Percentiles rank a stretch among this genome's conserved stretches.
phyloP scores from a whole-genome alignment of 441 rosid genomes.

The Kokia cookei region DNA sequence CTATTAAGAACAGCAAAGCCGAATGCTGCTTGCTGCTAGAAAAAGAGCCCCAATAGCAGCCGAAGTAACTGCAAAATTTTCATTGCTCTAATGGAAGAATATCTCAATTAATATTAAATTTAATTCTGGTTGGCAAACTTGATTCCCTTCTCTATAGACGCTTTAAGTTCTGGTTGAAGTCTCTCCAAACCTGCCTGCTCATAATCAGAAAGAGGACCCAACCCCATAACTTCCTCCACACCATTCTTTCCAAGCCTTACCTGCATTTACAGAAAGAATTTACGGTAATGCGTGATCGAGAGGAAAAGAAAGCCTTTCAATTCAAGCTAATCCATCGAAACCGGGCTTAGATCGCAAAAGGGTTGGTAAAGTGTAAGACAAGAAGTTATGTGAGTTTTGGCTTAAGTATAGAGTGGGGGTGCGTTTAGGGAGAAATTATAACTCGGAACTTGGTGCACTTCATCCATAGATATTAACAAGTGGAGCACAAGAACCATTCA shows the following conservation, averaged over 20 bases:
- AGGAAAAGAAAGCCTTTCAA: neutral
- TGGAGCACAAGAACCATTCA: neutral
- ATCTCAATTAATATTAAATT: neutral
- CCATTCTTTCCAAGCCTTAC: slow-evolving; percentile 93
- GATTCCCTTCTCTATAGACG: slow-evolving; percentile 89
- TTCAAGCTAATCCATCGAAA: neutral
- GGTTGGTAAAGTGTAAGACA: neutral
- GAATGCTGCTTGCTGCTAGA: neutral
- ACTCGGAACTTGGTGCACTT: neutral
- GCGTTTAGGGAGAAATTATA: neutral
- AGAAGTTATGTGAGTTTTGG: neutral
- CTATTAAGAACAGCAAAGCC: neutral
- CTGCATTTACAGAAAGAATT: slow-evolving; percentile 27
- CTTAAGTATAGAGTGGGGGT: neutral
- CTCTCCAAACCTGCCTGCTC: slow-evolving; percentile 80
- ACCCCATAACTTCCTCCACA: slow-evolving; percentile 74
- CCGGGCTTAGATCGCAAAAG: neutral
- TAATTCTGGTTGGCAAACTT: slow-evolving; percentile 61
- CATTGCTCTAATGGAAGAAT: neutral
- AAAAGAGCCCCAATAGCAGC: neutral
- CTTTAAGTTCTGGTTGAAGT: slow-evolving; percentile 68
- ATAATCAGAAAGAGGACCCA: slow-evolving; percentile 75
- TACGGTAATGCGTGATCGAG: neutral
- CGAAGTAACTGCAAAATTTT: slow-evolving; percentile 14
- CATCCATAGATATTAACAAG: neutral